Conservation (phyloP, 176 grass and related monocot genomes). For the Cocos nucifera region DNA sequence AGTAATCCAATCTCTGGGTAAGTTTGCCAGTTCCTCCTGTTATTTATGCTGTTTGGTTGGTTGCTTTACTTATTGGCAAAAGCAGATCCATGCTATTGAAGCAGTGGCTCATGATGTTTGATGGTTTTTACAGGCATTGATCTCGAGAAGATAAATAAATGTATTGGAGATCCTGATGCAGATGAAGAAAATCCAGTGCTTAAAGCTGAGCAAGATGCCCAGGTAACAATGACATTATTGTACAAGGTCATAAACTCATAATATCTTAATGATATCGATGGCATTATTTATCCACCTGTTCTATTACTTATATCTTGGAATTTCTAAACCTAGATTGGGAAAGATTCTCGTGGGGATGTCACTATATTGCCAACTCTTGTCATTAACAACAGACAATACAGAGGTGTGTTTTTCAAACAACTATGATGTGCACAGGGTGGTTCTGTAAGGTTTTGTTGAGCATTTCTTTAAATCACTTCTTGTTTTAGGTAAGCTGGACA, state of each 20-base stretch:
- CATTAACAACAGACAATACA: constrained; percentile 94
- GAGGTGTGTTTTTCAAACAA: constrained; percentile 38
- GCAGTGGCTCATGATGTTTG: too few species aligned
- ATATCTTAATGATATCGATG: background rate
- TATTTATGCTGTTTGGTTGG: too few species aligned
- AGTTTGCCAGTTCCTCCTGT: constrained; percentile 6
- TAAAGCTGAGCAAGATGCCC: constrained; percentile 88
- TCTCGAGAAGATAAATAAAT: constrained; percentile 72
- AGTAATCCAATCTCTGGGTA: constrained; percentile 85
- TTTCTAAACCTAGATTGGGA: constrained; percentile 56
- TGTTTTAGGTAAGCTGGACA: constrained; percentile 73
- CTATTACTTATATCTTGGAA: background rate
- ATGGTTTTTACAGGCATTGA: constrained; percentile 41
- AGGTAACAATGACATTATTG: constrained; percentile 35
- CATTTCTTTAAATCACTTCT: constrained; percentile 2
- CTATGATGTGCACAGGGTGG: background rate
- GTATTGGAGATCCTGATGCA: constrained; percentile 67
- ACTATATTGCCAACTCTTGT: constrained; percentile 93
- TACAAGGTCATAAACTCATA: background rate
- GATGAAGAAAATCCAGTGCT: constrained; percentile 76
- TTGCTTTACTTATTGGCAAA: too few species aligned
- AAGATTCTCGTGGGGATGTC: constrained; percentile 77
- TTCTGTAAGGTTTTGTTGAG: constrained; percentile 1
- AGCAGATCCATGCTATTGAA: too few species aligned
- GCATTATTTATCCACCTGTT: background rate